Conservation (phyloP, 176 grass and related monocot species). For the Raddia distichophylla region DNA sequence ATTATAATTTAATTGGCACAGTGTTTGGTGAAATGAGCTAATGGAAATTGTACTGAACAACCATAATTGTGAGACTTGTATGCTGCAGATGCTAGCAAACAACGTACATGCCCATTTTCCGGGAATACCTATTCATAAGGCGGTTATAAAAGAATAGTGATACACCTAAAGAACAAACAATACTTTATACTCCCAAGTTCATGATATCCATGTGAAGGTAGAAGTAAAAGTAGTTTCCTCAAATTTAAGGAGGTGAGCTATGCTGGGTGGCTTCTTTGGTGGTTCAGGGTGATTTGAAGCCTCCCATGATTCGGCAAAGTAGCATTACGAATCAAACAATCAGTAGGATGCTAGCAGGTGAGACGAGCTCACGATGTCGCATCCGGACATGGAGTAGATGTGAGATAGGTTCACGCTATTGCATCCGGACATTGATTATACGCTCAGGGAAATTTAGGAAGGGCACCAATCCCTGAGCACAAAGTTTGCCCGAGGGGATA, state of each 20-base stretch:
- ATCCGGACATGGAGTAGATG: too few relatives aligned
- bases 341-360: too few relatives aligned
- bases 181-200: neutral
- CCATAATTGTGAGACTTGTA: neutral
- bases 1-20: neutral
- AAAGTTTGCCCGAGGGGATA: too few relatives aligned
- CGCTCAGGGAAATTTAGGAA: too few relatives aligned
- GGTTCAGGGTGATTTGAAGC: slow-evolving; percentile 62
- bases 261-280: slow-evolving; percentile 80
- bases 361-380: too few relatives aligned
- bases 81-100: neutral
- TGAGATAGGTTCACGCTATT: too few relatives aligned
- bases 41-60: neutral
- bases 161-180: slow-evolving; percentile 61
- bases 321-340: slow-evolving; percentile 31
- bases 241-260: slow-evolving; percentile 9
- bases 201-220: slow-evolving; percentile 15
- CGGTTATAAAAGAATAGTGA: slow-evolving; percentile 94
- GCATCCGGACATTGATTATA: too few relatives aligned
- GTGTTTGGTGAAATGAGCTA: neutral
- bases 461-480: too few relatives aligned
- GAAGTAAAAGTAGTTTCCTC: slow-evolving; percentile 13
- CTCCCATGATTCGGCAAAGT: slow-evolving; percentile 81
- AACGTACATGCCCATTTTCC: slow-evolving; percentile 70
- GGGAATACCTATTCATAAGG: slow-evolving; percentile 85